phyloP scores from a whole-genome alignment of 306 rosid species.

The Rosa lucieae region DNA sequence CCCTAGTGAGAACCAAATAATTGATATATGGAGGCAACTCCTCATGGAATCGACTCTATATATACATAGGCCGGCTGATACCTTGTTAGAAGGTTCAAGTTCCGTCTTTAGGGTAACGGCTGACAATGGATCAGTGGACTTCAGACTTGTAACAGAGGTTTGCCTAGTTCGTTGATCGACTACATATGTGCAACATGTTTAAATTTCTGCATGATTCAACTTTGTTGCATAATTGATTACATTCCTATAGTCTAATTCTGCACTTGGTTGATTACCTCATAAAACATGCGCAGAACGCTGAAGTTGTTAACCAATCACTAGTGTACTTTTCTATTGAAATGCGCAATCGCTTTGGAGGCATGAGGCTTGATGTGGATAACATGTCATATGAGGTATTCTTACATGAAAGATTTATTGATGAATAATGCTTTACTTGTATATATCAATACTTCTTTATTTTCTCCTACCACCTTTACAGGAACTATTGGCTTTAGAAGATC shows the following conservation, averaged over 20 bases:
- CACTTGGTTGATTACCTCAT: neutral
- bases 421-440: neutral
- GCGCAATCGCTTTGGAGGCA: slow-evolving; percentile 12
- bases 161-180: neutral
- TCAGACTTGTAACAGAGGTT: slow-evolving; percentile 19
- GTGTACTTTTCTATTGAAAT: slow-evolving; percentile 7
- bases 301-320: slow-evolving; percentile 8
- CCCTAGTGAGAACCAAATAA: slow-evolving; percentile 8
- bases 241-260: neutral
- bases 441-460: neutral
- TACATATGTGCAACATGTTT: neutral
- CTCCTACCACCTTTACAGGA: slow-evolving; percentile 9
- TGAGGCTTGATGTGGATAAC: slow-evolving; percentile 31
- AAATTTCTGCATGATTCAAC: neutral
- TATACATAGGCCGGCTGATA: slow-evolving; percentile 11
- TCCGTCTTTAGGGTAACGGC: slow-evolving; percentile 6
- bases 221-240: neutral
- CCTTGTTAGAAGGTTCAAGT: slow-evolving; percentile 11
- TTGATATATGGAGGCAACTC: slow-evolving; percentile 16
- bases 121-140: neutral
- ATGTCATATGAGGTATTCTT: slow-evolving; percentile 28
- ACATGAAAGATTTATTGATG: neutral
- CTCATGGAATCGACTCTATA: slow-evolving; percentile 23
- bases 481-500: slow-evolving; percentile 29
- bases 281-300: slow-evolving; percentile 10